A percentile compares a stretch with the other conserved stretches of the same genome.
Evolutionary conservation across 345 rosid species (phyloP).

Genomic region (Salix suchowensis): DNA sequence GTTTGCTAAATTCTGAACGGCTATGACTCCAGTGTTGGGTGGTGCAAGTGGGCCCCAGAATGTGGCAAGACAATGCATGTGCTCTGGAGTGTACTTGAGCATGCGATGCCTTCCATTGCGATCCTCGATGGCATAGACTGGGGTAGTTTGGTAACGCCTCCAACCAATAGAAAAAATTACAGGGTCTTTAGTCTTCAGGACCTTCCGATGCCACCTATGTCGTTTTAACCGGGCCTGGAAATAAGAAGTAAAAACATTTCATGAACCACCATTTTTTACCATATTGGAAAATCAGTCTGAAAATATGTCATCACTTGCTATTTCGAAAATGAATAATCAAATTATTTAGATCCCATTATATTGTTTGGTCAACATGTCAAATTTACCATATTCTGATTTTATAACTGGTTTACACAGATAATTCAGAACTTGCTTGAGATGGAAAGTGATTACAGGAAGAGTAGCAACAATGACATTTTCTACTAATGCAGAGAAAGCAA

Average conservation of each 20-base stretch:
- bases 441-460: neutral
- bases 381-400: neutral
- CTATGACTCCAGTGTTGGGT: conserved; percentile 79
- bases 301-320: no score
- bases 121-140: no score
- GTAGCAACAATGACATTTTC: neutral
- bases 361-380: neutral
- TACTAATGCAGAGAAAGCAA: neutral
- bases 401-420: neutral
- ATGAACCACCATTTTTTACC: neutral
- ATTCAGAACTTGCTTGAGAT: neutral
- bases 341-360: no score
- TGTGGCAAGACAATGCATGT: conserved; percentile 92
- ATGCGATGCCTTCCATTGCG: conserved; percentile 78
- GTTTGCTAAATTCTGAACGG: conserved; percentile 74
- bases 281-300: no score
- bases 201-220: no score
- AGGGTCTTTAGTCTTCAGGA: no score
- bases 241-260: neutral
- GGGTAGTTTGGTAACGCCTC: no score
- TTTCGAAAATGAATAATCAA: neutral
- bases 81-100: conserved; percentile 96
- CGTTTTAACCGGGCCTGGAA: no score
- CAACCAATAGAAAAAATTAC: no score
- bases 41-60: conserved; percentile 99